Conservation (phyloP, 352 stramenopile genomes). For the Phytopythium oedochilum region DNA sequence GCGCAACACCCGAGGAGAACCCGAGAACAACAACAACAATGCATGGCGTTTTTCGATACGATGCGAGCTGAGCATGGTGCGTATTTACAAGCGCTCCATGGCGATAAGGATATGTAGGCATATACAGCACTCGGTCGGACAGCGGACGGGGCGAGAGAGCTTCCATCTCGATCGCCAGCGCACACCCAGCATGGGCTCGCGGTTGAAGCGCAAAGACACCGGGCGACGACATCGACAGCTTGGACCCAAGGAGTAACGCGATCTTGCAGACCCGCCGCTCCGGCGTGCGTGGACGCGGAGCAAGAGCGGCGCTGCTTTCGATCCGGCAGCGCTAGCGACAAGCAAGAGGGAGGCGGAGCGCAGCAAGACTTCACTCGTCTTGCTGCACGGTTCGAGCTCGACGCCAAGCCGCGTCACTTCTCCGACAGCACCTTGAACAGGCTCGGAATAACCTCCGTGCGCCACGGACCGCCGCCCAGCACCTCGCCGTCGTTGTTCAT, state of each 20-base stretch:
- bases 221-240: neutral
- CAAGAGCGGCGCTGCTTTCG: neutral
- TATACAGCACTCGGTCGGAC: neutral
- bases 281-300: no score
- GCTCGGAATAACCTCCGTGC: slow-evolving; percentile 83
- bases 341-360: neutral
- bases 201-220: no score
- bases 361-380: slow-evolving; percentile 5
- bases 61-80: neutral
- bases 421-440: slow-evolving; percentile 85
- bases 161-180: no score
- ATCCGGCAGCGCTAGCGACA: neutral
- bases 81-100: neutral
- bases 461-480: slow-evolving; percentile 56
- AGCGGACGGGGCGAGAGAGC: no score
- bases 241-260: no score
- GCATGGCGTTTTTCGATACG: slow-evolving; percentile 11
- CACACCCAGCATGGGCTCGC: no score
- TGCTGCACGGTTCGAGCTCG: neutral
- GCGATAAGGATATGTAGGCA: neutral
- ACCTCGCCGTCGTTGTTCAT: slow-evolving; percentile 87
- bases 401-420: slow-evolving; percentile 35
- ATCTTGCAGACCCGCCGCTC: no score
- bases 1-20: no score
- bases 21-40: no score